phyloP scores from a whole-genome alignment of 495 filamentous ascomycete genomes.

The Neurospora sp. region DNA sequence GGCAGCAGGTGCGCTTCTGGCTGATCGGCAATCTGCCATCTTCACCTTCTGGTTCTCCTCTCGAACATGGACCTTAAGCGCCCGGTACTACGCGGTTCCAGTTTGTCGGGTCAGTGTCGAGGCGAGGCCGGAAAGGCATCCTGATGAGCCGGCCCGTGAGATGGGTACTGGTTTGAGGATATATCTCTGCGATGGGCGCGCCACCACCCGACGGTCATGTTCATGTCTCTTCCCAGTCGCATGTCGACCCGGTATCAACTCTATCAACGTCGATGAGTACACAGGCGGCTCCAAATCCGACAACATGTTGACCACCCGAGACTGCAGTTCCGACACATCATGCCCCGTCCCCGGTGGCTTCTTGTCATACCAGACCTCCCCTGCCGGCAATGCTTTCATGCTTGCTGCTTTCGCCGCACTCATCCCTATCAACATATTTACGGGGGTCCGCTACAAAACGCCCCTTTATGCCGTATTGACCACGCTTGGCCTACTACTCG shows the following conservation, averaged over 20 bases:
- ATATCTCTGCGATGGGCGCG: not conserved
- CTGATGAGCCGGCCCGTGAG: not conserved
- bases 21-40: not conserved
- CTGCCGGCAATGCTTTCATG: slow-evolving; percentile 26
- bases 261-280: not conserved
- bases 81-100: not conserved
- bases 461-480: slow-evolving; percentile 22
- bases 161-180: not conserved
- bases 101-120: not conserved
- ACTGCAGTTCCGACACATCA: slow-evolving; percentile 8
- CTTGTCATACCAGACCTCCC: slow-evolving; percentile 17
- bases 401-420: slow-evolving; percentile 30
- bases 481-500: slow-evolving; percentile 24
- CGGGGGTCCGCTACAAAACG: slow-evolving; percentile 29
- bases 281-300: not conserved
- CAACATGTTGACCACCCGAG: slow-evolving; percentile 3
- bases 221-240: not conserved
- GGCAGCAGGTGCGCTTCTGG: not conserved
- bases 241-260: not conserved
- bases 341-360: slow-evolving; percentile 17
- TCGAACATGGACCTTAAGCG: not conserved
- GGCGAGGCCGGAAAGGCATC: not conserved
- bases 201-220: not conserved
- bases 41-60: not conserved
- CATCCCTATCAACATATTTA: slow-evolving; percentile 24